Evolutionary conservation across 345 rosid species (phyloP).

Genomic region (Arabidopsis arenosa): DNA sequence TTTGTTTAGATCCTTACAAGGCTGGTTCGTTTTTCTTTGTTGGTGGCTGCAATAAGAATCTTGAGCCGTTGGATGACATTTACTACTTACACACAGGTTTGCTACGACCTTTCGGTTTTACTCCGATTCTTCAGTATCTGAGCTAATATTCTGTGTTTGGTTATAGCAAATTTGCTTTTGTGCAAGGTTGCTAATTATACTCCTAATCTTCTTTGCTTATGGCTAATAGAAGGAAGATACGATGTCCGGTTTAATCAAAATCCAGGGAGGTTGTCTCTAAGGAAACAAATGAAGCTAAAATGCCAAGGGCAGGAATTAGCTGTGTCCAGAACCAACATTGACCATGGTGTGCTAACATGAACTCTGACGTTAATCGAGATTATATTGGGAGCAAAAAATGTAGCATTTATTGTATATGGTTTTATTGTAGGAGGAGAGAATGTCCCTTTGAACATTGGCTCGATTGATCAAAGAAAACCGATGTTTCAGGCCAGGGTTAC

Average conservation of each 20-base stretch:
- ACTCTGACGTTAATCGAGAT: background rate
- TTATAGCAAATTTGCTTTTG: background rate
- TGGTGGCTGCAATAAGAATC: constrained; percentile 94
- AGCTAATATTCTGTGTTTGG: constrained; percentile 3
- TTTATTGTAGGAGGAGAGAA: constrained; percentile 61
- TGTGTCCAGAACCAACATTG: constrained; percentile 56
- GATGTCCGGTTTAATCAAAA: constrained; percentile 51
- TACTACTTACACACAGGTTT: constrained; percentile 86
- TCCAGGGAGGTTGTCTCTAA: constrained; percentile 69
- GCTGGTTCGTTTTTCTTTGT: constrained; percentile 70
- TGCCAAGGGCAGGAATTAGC: constrained; percentile 76
- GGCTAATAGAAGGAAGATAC: constrained; percentile 54
- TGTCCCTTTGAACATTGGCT: constrained; percentile 46
- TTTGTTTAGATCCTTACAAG: constrained; percentile 78
- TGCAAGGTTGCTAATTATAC: constrained; percentile 18
- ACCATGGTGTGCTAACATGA: constrained; percentile 50
- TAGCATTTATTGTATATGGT: constrained; percentile 15
- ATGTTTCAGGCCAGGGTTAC: constrained; percentile 78
- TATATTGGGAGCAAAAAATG: background rate
- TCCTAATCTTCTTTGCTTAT: constrained; percentile 26
- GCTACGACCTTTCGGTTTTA: constrained; percentile 16
- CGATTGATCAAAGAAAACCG: constrained; percentile 56
- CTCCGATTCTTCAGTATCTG: background rate
- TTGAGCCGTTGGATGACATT: constrained; percentile 91
- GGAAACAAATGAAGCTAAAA: constrained; percentile 86